phyloP scores from a whole-genome alignment of 148 eudicot genomes.

The Vaccinium darrowii region DNA sequence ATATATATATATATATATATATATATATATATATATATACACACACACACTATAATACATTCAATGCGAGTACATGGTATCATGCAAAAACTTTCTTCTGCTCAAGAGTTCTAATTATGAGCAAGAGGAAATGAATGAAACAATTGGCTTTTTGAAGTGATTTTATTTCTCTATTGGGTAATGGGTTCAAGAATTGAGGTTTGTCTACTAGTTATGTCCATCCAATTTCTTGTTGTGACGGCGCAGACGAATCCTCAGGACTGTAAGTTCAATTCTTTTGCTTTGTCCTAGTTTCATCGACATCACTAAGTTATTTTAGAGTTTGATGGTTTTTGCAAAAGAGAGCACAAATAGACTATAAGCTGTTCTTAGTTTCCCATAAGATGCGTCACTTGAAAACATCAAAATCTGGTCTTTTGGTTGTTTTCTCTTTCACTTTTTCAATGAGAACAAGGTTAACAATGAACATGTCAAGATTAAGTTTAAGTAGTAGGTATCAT shows the following conservation, averaged over 20 bases:
- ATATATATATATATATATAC: too few relatives aligned
- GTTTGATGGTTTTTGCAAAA: background rate
- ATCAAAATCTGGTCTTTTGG: background rate
- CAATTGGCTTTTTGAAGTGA: background rate
- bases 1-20: too few relatives aligned
- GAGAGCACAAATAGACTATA: background rate
- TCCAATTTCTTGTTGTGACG: conserved; percentile 23
- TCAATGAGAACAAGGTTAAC: background rate
- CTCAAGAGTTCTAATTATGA: background rate
- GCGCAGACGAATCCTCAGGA: conserved; percentile 39
- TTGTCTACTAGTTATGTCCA: conserved; percentile 19
- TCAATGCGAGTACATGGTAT: background rate
- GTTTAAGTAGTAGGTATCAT: background rate
- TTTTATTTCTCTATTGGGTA: background rate
- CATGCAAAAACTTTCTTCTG: background rate
- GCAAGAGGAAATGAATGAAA: background rate
- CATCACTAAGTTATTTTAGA: background rate
- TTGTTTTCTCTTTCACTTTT: background rate
- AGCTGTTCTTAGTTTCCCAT: background rate
- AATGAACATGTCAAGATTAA: background rate
- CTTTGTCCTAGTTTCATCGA: background rate
- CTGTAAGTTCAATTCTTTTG: conserved; percentile 40
- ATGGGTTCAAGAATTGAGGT: conserved; percentile 26
- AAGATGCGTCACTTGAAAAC: background rate
- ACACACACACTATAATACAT: too few relatives aligned